phyloP scores from a whole-genome alignment of 352 stramenopile species.

The Pythium catenulatum region DNA sequence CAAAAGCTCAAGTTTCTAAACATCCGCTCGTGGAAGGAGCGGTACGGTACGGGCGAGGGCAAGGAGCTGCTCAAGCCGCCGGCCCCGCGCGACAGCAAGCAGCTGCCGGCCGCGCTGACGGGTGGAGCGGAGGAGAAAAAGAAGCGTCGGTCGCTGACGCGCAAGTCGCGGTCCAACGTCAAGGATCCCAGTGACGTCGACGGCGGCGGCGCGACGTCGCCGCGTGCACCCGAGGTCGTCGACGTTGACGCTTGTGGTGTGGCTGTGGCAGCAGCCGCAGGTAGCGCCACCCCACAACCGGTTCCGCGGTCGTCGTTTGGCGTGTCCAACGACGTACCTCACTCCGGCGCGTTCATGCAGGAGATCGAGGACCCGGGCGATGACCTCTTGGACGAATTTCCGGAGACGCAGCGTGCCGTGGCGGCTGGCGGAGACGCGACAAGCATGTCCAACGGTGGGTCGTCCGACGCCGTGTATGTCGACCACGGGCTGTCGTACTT shows the following conservation, averaged over 20 bases:
- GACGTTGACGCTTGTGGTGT: too few species aligned
- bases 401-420: background rate
- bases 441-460: background rate
- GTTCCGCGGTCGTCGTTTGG: background rate
- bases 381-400: slow-evolving; percentile 52
- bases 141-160: too few species aligned
- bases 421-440: background rate
- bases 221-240: background rate
- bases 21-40: slow-evolving; percentile 80
- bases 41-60: slow-evolving; percentile 79
- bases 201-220: background rate
- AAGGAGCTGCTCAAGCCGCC: slow-evolving; percentile 71
- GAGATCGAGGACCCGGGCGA: slow-evolving; percentile 73
- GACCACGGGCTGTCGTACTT: slow-evolving; percentile 81
- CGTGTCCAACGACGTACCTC: slow-evolving; percentile 3
- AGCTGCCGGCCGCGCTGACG: slow-evolving; percentile 26
- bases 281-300: too few species aligned
- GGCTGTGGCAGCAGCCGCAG: too few species aligned
- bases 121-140: slow-evolving; percentile 21
- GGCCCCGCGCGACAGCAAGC: slow-evolving; percentile 16
- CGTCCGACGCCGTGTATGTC: slow-evolving; percentile 44
- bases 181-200: slow-evolving; percentile 16
- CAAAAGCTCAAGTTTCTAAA: slow-evolving; percentile 73
- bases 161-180: too few species aligned
- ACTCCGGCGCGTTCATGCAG: slow-evolving; percentile 78